Evolutionary conservation across 352 stramenopile genomes (phyloP).

Genomic region (Halophytophthora polymorphica): DNA sequence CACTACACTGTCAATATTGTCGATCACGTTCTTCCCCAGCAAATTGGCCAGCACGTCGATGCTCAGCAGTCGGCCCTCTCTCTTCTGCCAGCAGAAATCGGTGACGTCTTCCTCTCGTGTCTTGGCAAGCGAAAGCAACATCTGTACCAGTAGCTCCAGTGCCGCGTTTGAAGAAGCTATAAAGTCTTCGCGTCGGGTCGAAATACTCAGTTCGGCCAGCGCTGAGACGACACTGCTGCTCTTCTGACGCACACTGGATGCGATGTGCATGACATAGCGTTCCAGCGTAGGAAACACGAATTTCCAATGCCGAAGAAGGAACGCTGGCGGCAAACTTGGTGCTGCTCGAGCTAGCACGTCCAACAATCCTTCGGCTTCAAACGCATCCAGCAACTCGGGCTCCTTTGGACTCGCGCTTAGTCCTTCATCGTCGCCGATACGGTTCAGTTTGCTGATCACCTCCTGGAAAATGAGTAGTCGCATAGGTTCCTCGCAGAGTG

Average conservation of each 20-base stretch:
- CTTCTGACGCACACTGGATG: conserved; percentile 60
- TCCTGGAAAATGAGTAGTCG: conserved; percentile 63
- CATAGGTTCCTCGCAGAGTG: conserved; percentile 51
- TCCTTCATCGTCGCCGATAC: conserved; percentile 28
- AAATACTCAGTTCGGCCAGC: conserved; percentile 32
- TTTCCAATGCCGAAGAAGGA: conserved; percentile 71
- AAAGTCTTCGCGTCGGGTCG: neutral
- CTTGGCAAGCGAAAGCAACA: conserved; percentile 44
- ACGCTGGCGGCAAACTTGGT: conserved; percentile 35
- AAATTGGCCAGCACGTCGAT: conserved; percentile 52
- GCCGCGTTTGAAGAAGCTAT: conserved; percentile 1
- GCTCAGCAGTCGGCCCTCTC: conserved; percentile 65
- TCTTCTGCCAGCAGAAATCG: conserved; percentile 56
- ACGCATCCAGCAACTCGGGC: conserved; percentile 39
- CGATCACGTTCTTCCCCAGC: conserved; percentile 26
- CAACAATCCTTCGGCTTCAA: conserved; percentile 60
- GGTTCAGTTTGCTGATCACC: conserved; percentile 75
- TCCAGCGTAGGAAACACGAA: conserved; percentile 69
- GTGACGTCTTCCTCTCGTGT: conserved; percentile 7
- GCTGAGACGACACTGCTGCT: conserved; percentile 49
- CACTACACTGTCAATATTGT: conserved; percentile 1
- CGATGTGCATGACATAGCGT: conserved; percentile 68
- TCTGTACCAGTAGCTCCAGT: conserved; percentile 42
- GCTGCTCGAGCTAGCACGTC: conserved; percentile 53
- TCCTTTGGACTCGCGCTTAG: conserved; percentile 2